Evolutionary conservation across 2,329 filamentous ascomycete genomes (phyloP).

Genomic region (Sporothrix luriei): DNA sequence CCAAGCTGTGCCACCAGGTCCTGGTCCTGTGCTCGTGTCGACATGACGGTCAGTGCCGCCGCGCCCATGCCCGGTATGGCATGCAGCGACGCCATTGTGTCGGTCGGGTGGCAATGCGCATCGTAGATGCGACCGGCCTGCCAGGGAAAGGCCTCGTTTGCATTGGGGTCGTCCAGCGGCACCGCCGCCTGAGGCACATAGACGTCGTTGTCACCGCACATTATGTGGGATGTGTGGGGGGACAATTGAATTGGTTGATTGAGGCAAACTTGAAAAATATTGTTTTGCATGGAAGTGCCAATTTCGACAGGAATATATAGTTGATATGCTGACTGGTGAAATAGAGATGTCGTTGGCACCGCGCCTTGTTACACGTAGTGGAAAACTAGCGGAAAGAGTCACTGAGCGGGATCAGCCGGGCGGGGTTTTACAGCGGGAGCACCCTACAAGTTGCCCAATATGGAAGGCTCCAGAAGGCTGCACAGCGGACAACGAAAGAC

Average conservation of each 20-base stretch:
- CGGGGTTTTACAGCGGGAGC: constrained; percentile 17
- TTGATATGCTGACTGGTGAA: background rate
- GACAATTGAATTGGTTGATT: background rate
- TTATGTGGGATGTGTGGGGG: background rate
- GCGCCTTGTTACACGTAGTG: background rate
- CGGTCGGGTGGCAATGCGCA: constrained; percentile 82
- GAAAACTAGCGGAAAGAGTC: constrained; percentile 16
- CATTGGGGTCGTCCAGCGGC: constrained; percentile 31
- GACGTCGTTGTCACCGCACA: constrained; percentile 22
- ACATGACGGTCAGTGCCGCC: constrained; percentile 71
- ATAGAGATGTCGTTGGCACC: background rate
- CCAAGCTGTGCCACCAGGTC: constrained; percentile 68
- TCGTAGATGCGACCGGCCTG: constrained; percentile 67
- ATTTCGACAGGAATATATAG: background rate
- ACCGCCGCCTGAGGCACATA: background rate
- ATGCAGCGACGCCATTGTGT: constrained; percentile 66
- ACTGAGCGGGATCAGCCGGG: constrained; percentile 19
- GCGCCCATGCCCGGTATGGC: constrained; percentile 67
- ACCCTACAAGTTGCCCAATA: background rate
- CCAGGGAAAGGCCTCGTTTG: constrained; percentile 63
- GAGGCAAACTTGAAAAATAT: background rate
- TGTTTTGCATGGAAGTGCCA: background rate
- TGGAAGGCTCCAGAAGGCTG: constrained; percentile 9
- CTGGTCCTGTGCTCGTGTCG: constrained; percentile 75
- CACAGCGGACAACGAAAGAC: background rate